Evolutionary conservation across 345 rosid genomes (phyloP).

Genomic region (Rhodamnia rubescens): DNA sequence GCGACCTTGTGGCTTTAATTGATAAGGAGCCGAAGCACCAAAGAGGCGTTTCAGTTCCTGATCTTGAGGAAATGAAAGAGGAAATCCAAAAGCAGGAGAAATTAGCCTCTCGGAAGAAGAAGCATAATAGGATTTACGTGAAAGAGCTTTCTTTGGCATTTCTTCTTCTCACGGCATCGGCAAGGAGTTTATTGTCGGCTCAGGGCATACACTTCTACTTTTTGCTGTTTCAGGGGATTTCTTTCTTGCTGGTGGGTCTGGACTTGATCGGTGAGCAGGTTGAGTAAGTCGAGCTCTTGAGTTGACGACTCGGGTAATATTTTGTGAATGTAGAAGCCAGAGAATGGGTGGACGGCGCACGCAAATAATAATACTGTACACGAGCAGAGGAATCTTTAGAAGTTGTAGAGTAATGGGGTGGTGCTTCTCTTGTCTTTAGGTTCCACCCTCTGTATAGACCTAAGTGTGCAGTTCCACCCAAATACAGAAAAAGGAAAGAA

Average conservation of each 20-base stretch:
- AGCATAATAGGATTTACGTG: constrained; percentile 31
- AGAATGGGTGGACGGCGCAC: background rate
- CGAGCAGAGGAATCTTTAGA: background rate
- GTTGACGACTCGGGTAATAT: background rate
- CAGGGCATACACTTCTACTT: constrained; percentile 48
- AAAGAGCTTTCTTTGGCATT: constrained; percentile 34
- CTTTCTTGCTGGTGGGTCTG: constrained; percentile 34
- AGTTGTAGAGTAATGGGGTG: background rate
- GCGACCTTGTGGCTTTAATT: constrained; percentile 26
- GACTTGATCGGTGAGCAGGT: constrained; percentile 45
- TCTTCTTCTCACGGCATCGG: constrained; percentile 33
- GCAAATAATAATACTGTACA: background rate
- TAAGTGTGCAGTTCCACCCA: background rate
- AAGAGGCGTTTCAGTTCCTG: constrained; percentile 23
- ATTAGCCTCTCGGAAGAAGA: constrained; percentile 17
- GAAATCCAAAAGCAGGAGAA: constrained; percentile 16
- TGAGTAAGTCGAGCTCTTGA: background rate
- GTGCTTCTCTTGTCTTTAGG: constrained; percentile 1
- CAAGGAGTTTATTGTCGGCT: constrained; percentile 32
- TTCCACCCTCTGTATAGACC: constrained; percentile 2
- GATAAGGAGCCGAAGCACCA: constrained; percentile 24
- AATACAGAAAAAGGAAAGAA: background rate
- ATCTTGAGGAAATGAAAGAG: constrained; percentile 22
- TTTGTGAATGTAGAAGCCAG: background rate
- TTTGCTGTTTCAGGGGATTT: constrained; percentile 40